These are phyloP conservation scores for Tuber borchii DNA, from an alignment of 495 filamentous ascomycete genomes.

Conservation along the genomic window DNA sequence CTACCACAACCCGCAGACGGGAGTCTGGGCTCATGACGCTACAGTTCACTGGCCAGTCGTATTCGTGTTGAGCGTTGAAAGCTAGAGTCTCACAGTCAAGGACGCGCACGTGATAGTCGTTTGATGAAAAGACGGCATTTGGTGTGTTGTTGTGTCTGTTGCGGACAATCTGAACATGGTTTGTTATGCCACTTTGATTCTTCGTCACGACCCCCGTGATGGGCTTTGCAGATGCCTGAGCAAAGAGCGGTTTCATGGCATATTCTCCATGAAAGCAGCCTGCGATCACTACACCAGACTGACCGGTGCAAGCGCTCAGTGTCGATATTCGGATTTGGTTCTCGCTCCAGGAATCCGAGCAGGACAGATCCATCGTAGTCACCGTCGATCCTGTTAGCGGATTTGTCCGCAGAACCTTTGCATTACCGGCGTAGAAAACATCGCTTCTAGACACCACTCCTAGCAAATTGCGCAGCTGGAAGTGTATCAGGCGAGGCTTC, in stretches of 20 bases:
- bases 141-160: slow-evolving; percentile 57
- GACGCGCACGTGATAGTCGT: slow-evolving; percentile 68
- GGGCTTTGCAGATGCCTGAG: slow-evolving; percentile 45
- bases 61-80: slow-evolving; percentile 56
- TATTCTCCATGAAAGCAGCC: slow-evolving; percentile 82
- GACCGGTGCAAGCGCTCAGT: slow-evolving; percentile 52
- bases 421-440: slow-evolving; percentile 65
- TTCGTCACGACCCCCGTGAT: slow-evolving; percentile 62
- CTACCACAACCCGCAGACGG: slow-evolving; percentile 72
- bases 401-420: slow-evolving; percentile 53
- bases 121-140: slow-evolving; percentile 71
- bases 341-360: slow-evolving; percentile 43
- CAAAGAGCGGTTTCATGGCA: slow-evolving; percentile 54
- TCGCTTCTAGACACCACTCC: slow-evolving; percentile 66
- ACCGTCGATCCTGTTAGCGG: slow-evolving; percentile 47
- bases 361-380: slow-evolving; percentile 58
- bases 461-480: slow-evolving; percentile 82
- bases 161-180: slow-evolving; percentile 68
- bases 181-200: slow-evolving; percentile 70
- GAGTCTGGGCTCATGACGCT: slow-evolving; percentile 70
- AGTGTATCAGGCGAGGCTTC: slow-evolving; percentile 66
- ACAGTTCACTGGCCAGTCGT: slow-evolving; percentile 72
- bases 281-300: slow-evolving; percentile 61
- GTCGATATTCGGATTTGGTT: slow-evolving; percentile 58
- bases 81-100: slow-evolving; percentile 65